These are phyloP conservation scores for Rhazya stricta DNA, from an alignment of 257 asterid genomes.

Conservation along the genomic window DNA sequence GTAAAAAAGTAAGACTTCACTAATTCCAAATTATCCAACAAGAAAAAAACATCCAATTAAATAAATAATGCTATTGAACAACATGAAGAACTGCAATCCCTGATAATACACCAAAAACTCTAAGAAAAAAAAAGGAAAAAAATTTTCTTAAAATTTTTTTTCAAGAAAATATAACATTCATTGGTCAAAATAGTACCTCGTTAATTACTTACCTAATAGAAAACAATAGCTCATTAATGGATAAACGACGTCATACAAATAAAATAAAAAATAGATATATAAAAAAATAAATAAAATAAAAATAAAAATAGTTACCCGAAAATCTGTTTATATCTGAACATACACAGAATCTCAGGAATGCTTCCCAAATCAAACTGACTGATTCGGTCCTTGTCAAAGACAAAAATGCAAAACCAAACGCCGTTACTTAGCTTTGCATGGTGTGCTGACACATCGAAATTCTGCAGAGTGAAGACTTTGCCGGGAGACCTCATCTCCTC, in stretches of 20 bases:
- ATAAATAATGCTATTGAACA: neutral
- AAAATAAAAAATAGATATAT: neutral
- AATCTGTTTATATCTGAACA: constrained; percentile 16
- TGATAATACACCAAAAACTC: neutral
- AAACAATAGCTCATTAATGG: neutral
- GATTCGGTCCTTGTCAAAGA: constrained; percentile 12
- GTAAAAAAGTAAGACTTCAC: neutral
- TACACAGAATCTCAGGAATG: constrained; percentile 19
- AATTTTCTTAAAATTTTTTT: neutral
- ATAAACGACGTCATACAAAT: neutral
- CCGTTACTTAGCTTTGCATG: constrained; percentile 20
- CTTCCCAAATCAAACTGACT: neutral
- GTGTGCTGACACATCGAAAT: constrained; percentile 21
- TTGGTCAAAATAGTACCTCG: neutral
- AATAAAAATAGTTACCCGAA: neutral
- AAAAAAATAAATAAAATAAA: neutral
- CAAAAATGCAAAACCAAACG: constrained; percentile 31
- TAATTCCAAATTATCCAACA: neutral
- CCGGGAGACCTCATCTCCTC: constrained; percentile 20
- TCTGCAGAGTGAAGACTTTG: constrained; percentile 18
- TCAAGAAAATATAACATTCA: neutral
- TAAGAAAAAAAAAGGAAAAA: neutral
- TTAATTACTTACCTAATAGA: neutral
- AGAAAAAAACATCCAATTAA: neutral
- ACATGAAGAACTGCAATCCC: neutral